Evolutionary conservation across 345 rosid species (phyloP).

Genomic region (Mallotus nudiflorus): DNA sequence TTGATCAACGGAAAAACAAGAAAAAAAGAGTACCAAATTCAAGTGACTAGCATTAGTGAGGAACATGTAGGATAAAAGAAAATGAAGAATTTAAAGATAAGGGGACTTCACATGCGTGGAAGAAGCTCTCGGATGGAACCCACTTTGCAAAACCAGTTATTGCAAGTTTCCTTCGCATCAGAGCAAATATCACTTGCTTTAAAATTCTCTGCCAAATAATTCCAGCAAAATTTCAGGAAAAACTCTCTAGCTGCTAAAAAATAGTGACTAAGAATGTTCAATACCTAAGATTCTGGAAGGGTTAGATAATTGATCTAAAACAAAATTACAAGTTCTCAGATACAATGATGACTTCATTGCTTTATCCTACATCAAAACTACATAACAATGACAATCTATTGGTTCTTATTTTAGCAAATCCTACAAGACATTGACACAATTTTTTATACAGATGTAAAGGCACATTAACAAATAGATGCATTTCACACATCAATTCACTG

Average conservation of each 20-base stretch:
- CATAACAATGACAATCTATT: neutral
- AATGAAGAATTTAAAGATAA: conserved; percentile 10
- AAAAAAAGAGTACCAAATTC: neutral
- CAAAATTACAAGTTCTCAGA: neutral
- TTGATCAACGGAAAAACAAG: neutral
- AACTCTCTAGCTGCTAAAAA: conserved; percentile 8
- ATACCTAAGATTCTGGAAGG: neutral
- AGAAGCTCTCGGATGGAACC: conserved; percentile 85
- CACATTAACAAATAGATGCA: neutral
- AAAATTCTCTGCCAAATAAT: conserved; percentile 57
- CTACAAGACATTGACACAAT: neutral
- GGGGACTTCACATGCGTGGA: conserved; percentile 74
- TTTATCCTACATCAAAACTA: neutral
- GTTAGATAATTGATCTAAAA: neutral
- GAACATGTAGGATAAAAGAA: conserved; percentile 1
- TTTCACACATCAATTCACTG: conserved; percentile 2
- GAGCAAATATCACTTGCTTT: conserved; percentile 56
- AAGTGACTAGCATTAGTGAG: conserved; percentile 5
- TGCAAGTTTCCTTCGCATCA: conserved; percentile 89
- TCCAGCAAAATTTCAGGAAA: conserved; percentile 21
- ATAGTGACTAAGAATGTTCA: neutral
- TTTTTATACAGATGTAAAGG: neutral
- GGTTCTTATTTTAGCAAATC: neutral
- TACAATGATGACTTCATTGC: neutral
- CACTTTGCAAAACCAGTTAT: conserved; percentile 91